phyloP scores from a whole-genome alignment of 2,329 filamentous ascomycete genomes.

The Claviceps pusilla region DNA sequence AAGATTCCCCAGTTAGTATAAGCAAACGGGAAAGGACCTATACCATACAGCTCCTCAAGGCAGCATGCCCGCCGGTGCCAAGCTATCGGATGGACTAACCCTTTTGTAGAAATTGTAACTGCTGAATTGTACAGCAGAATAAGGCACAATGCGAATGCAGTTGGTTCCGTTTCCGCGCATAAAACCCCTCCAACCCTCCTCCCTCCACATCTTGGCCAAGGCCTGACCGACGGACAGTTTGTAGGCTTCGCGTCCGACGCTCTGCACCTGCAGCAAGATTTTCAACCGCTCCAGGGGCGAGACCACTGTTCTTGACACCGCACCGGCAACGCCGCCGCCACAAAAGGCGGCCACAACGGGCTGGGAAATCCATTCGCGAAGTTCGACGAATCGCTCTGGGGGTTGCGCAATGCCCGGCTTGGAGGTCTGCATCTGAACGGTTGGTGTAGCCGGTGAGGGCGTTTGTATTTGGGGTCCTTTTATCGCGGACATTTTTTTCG shows the following conservation, averaged over 20 bases:
- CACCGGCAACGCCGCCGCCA: constrained; percentile 83
- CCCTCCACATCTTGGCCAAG: constrained; percentile 84
- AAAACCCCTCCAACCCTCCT: constrained; percentile 93
- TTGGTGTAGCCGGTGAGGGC: constrained; percentile 2
- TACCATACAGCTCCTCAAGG: background rate
- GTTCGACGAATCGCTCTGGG: constrained; percentile 14
- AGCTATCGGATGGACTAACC: constrained; percentile 33
- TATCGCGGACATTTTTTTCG: constrained; percentile 18
- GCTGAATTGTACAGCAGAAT: constrained; percentile 95
- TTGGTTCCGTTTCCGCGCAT: constrained; percentile 98
- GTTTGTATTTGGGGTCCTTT: constrained; percentile 8
- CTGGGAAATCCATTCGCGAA: constrained; percentile 49
- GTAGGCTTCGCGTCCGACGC: constrained; percentile 78
- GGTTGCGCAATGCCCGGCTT: constrained; percentile 12
- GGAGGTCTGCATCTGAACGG: constrained; percentile 11
- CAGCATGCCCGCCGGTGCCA: too few relatives aligned
- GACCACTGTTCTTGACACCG: constrained; percentile 93
- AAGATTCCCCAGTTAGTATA: background rate
- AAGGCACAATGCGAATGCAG: constrained; percentile 94
- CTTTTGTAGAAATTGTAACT: constrained; percentile 96
- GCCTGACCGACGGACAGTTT: constrained; percentile 83
- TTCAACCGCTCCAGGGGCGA: constrained; percentile 91
- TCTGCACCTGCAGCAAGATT: constrained; percentile 95
- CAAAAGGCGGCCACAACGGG: constrained; percentile 85
- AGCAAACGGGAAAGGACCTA: background rate